Evolutionary conservation across 352 stramenopile species (phyloP).

Genomic region (Pelagophyceae sp.): DNA sequence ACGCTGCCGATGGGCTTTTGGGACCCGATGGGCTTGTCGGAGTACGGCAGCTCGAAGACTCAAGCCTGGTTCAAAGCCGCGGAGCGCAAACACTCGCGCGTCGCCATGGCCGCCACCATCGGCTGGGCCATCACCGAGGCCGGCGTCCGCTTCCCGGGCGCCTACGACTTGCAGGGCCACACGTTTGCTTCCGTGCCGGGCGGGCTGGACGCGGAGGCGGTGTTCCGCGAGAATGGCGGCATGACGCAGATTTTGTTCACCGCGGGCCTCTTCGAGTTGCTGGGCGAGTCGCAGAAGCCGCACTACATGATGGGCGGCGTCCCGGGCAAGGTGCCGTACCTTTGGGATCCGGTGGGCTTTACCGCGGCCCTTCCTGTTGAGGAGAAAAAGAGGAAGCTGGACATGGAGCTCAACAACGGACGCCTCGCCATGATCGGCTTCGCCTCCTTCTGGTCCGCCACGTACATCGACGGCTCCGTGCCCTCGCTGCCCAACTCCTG

Average conservation of each 20-base stretch:
- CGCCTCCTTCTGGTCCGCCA: constrained; percentile 41
- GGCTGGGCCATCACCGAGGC: constrained; percentile 43
- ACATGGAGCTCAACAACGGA: constrained; percentile 53
- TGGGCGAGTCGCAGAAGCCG: constrained; percentile 36
- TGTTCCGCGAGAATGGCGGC: constrained; percentile 45
- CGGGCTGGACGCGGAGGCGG: constrained; percentile 50
- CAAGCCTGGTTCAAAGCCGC: constrained; percentile 37
- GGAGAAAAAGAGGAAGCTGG: constrained; percentile 21
- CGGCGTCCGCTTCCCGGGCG: constrained; percentile 42
- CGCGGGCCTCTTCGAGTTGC: constrained; percentile 51
- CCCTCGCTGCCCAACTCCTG: constrained; percentile 18
- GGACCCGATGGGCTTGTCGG: constrained; percentile 40
- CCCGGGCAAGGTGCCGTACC: not conserved
- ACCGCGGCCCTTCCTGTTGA: not conserved
- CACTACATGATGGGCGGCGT: constrained; percentile 53
- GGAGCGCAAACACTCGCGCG: constrained; percentile 37
- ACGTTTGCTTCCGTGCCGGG: constrained; percentile 41
- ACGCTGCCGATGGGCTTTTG: constrained; percentile 21
- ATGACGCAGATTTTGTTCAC: constrained; percentile 55
- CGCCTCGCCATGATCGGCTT: constrained; percentile 55
- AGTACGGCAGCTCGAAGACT: constrained; percentile 24
- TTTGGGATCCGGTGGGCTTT: constrained; percentile 15
- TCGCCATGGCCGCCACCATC: constrained; percentile 47
- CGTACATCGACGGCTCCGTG: constrained; percentile 46
- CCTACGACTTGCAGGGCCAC: constrained; percentile 33